Evolutionary conservation across 139 green algal species (phyloP).

Genomic region (Yamagishiella unicocca): DNA sequence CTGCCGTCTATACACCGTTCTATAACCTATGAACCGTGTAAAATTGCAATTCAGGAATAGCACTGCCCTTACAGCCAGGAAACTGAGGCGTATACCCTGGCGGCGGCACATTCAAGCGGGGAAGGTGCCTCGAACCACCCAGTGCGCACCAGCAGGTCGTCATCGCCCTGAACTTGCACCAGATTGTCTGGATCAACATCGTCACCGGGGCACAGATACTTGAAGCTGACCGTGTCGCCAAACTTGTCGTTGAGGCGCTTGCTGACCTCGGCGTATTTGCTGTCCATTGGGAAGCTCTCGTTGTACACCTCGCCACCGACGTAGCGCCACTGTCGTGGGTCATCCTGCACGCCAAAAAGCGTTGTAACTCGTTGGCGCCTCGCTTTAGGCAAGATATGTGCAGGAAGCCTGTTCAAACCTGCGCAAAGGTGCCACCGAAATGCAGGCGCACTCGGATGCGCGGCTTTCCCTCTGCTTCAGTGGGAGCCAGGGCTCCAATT

Average conservation of each 20-base stretch:
- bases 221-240: slow-evolving; percentile 55
- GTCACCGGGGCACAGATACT: slow-evolving; percentile 70
- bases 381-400: no score
- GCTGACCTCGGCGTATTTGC: slow-evolving; percentile 46
- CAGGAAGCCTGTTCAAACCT: slow-evolving; percentile 23
- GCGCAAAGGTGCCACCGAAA: slow-evolving; percentile 24
- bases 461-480: neutral
- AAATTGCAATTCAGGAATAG: no score
- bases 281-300: slow-evolving; percentile 41
- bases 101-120: slow-evolving; percentile 10
- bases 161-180: slow-evolving; percentile 81
- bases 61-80: no score
- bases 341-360: neutral
- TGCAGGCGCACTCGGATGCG: slow-evolving; percentile 39
- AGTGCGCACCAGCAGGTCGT: slow-evolving; percentile 76
- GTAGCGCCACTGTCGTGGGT: slow-evolving; percentile 44
- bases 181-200: slow-evolving; percentile 79
- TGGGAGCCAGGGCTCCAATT: neutral
- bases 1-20: no score
- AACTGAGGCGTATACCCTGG: neutral
- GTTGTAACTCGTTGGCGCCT: no score
- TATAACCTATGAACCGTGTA: no score
- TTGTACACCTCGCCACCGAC: slow-evolving; percentile 63
- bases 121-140: neutral
- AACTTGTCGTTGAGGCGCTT: slow-evolving; percentile 61